These are phyloP conservation scores for Stachybotrys chartarum DNA, from an alignment of 2,329 filamentous ascomycete species.

Conservation along the genomic window DNA sequence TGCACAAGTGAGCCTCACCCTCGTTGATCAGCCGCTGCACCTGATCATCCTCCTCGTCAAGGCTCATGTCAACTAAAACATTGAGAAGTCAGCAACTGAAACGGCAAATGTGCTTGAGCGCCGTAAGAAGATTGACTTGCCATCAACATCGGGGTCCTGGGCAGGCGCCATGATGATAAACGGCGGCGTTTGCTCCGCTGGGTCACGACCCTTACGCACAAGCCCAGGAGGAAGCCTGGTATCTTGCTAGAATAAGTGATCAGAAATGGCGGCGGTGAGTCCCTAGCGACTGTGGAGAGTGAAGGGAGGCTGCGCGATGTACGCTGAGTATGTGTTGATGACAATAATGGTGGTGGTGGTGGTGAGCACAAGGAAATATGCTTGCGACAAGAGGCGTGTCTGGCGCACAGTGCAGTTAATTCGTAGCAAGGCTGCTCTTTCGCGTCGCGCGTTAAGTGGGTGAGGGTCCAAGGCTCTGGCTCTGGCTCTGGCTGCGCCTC, in stretches of 20 bases:
- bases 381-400: conserved; percentile 1
- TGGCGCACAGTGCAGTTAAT: background rate
- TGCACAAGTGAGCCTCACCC: conserved; percentile 39
- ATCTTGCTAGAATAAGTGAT: background rate
- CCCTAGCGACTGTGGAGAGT: too few species aligned
- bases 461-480: background rate
- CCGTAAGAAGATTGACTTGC: conserved; percentile 14
- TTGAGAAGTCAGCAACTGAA: conserved; percentile 4
- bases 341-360: background rate
- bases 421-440: conserved; percentile 5
- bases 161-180: conserved; percentile 24
- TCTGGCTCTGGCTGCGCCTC: background rate
- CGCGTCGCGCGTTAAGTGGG: conserved; percentile 33
- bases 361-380: background rate
- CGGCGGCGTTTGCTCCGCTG: too few species aligned
- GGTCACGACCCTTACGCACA: background rate
- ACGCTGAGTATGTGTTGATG: too few species aligned
- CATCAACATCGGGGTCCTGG: conserved; percentile 28
- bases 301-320: background rate
- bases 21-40: conserved; percentile 93
- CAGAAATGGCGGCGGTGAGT: too few species aligned
- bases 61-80: conserved; percentile 29
- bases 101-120: too few species aligned
- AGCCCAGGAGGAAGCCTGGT: conserved; percentile 4
- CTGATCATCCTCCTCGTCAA: conserved; percentile 64